phyloP scores from a whole-genome alignment of 176 grass and related monocot genomes.

The Phragmites australis region DNA sequence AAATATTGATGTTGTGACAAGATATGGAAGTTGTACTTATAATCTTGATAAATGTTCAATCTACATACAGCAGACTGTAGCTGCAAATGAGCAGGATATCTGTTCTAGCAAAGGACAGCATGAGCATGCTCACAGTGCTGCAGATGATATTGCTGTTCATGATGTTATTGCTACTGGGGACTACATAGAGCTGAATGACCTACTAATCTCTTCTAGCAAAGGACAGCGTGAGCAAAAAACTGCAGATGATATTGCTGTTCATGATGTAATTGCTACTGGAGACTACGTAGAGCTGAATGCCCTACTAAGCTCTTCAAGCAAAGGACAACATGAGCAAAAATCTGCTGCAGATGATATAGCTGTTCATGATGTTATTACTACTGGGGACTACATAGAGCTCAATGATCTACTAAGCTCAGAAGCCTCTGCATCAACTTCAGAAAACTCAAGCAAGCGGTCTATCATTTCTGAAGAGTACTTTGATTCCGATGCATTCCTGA shows the following conservation, averaged over 20 bases:
- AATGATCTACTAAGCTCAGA: conserved; percentile 57
- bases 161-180: conserved; percentile 23
- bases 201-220: neutral
- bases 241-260: conserved; percentile 29
- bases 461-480: conserved; percentile 55
- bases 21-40: neutral
- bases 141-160: conserved; percentile 25
- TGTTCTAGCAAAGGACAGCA: conserved; percentile 16
- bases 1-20: neutral
- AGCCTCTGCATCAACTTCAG: conserved; percentile 57
- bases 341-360: conserved; percentile 24
- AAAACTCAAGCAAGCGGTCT: conserved; percentile 51
- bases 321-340: conserved; percentile 3
- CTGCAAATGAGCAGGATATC: conserved; percentile 18
- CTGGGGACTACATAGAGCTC: conserved; percentile 54
- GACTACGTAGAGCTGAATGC: conserved; percentile 63
- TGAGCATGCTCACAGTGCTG: conserved; percentile 24
- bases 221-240: conserved; percentile 10
- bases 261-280: conserved; percentile 29
- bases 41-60: conserved; percentile 28
- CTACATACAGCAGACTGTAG: conserved; percentile 23
- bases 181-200: conserved; percentile 64
- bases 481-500: conserved; percentile 48
- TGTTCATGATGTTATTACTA: conserved; percentile 25
- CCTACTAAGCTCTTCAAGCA: conserved; percentile 23